Evolutionary conservation across 805 yeast species (phyloP).

Genomic region (Maudiozyma serrabonitensis): DNA sequence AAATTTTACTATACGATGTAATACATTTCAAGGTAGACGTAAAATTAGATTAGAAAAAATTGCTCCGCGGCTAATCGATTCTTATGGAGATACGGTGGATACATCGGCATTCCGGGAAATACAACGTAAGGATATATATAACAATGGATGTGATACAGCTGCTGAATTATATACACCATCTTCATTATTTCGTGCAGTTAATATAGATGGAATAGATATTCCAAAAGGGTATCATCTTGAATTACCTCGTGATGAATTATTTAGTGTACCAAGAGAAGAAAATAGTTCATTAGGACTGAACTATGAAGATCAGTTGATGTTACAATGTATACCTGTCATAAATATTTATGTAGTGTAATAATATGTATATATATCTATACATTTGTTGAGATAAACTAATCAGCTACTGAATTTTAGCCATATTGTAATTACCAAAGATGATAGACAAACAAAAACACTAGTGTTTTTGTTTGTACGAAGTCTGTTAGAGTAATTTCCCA

Average conservation of each 20-base stretch:
- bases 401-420: no score
- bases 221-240: not conserved
- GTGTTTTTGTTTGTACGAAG: no score
- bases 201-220: constrained; percentile 8
- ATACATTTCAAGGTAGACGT: constrained; percentile 21
- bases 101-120: not conserved
- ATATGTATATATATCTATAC: not conserved
- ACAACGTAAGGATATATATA: not conserved
- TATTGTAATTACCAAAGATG: no score
- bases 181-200: constrained; percentile 3
- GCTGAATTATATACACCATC: not conserved
- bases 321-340: constrained; percentile 21
- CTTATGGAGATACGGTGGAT: not conserved
- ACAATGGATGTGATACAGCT: not conserved
- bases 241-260: not conserved
- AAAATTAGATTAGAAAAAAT: constrained; percentile 4
- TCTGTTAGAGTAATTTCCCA: no score
- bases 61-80: not conserved
- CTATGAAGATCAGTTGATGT: constrained; percentile 14
- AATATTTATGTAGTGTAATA: constrained; percentile 9
- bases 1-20: constrained; percentile 8
- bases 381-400: no score
- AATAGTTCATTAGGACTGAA: constrained; percentile 13
- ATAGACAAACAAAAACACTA: no score
- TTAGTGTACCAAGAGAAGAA: not conserved